A percentile compares a stretch with the other conserved stretches of the same genome.
phyloP scores from a whole-genome alignment of 2,329 filamentous ascomycete species.

The Diaporthe aspalathi region DNA sequence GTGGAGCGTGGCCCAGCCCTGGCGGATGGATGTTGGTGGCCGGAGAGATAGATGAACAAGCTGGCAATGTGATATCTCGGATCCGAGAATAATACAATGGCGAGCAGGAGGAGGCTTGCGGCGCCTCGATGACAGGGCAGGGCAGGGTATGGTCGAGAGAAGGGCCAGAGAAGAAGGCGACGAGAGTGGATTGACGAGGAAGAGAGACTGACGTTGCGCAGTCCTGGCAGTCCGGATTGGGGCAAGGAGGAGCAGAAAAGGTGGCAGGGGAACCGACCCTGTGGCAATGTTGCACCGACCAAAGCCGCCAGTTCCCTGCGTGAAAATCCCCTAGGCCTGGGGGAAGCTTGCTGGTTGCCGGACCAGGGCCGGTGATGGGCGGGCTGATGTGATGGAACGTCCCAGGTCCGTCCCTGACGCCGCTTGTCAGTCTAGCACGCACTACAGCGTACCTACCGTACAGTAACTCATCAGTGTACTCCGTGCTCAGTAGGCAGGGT shows the following conservation, averaged over 20 bases:
- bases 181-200: conserved; percentile 27
- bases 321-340: conserved; percentile 36
- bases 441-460: not conserved
- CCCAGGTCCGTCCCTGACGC: conserved; percentile 38
- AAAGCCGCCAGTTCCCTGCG: conserved; percentile 37
- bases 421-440: conserved; percentile 16
- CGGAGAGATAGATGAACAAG: not conserved
- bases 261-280: conserved; percentile 40
- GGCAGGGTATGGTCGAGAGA: not conserved
- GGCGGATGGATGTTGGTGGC: not conserved
- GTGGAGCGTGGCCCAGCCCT: not conserved
- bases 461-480: too few species aligned
- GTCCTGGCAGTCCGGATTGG: conserved; percentile 37
- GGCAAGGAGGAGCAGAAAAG: conserved; percentile 35
- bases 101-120: conserved; percentile 18
- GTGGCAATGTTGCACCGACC: conserved; percentile 40
- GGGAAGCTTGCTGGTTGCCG: conserved; percentile 34
- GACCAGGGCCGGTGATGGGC: conserved; percentile 26
- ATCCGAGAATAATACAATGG: conserved; percentile 29
- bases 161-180: not conserved
- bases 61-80: conserved; percentile 10
- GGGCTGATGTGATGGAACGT: conserved; percentile 27
- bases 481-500: too few species aligned
- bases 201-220: conserved; percentile 34
- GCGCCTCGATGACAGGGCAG: conserved; percentile 3